phyloP scores from a whole-genome alignment of 352 stramenopile species.

The Globisporangium ultimum region DNA sequence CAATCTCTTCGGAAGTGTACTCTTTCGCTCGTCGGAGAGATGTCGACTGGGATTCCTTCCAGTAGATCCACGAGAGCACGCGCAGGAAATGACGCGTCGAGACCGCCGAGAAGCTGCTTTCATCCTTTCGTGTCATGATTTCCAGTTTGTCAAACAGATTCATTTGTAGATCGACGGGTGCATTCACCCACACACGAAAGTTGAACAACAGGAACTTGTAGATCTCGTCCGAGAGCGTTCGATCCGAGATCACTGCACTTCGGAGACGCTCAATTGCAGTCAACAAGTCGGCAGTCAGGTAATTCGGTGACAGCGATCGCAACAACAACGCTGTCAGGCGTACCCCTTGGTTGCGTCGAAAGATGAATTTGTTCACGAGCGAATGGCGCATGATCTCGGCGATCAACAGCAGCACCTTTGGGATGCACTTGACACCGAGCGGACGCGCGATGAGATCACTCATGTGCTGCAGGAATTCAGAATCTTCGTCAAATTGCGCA shows the following conservation, averaged over 20 bases:
- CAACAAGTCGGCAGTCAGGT: constrained; percentile 66
- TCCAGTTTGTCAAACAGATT: constrained; percentile 82
- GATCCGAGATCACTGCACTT: constrained; percentile 75
- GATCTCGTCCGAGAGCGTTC: constrained; percentile 75
- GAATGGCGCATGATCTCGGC: constrained; percentile 86
- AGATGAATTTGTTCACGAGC: constrained; percentile 86
- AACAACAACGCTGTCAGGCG: constrained; percentile 66
- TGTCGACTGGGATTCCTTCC: constrained; percentile 38
- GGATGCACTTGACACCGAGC: constrained; percentile 61
- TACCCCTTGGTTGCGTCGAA: constrained; percentile 72
- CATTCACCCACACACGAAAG: constrained; percentile 83
- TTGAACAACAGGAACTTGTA: constrained; percentile 86
- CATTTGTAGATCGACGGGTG: constrained; percentile 59
- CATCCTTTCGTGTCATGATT: constrained; percentile 71
- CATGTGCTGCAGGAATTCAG: constrained; percentile 73
- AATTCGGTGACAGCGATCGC: constrained; percentile 57
- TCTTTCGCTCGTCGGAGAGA: constrained; percentile 47
- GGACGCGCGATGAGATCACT: constrained; percentile 68
- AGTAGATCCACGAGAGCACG: constrained; percentile 85
- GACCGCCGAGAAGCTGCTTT: constrained; percentile 58
- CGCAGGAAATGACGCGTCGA: constrained; percentile 79
- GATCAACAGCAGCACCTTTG: constrained; percentile 73
- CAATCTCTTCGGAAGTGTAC: constrained; percentile 56
- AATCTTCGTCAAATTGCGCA: constrained; percentile 74
- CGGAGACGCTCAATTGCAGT: constrained; percentile 69